phyloP scores from a whole-genome alignment of 305 asterid species.

The Withania somnifera region DNA sequence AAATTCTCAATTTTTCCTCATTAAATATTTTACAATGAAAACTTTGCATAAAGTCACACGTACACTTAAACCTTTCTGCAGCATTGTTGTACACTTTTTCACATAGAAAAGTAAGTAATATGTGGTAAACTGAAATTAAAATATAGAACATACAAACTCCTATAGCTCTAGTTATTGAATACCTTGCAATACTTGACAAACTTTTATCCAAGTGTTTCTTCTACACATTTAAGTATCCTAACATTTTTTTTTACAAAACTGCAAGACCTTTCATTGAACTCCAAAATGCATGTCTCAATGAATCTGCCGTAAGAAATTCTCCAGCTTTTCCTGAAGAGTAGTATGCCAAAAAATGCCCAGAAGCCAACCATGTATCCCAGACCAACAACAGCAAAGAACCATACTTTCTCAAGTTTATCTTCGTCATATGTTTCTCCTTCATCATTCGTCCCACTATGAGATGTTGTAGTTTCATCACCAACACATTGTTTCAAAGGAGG shows the following conservation, averaged over 20 bases:
- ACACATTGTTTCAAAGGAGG: conserved; percentile 11
- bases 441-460: not conserved
- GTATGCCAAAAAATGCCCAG: conserved; percentile 15
- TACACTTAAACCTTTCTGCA: not conserved
- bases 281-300: not conserved
- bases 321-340: conserved; percentile 13
- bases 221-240: not conserved
- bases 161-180: not conserved
- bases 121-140: not conserved
- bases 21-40: too few relatives aligned
- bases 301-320: conserved; percentile 11
- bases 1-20: too few relatives aligned
- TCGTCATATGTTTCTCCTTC: not conserved
- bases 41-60: too few relatives aligned
- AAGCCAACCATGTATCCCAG: conserved; percentile 14
- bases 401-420: conserved; percentile 1
- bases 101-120: not conserved
- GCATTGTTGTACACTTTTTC: too few relatives aligned
- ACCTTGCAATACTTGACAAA: not conserved
- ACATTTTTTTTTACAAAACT: not conserved
- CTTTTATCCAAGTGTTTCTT: not conserved
- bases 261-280: not conserved
- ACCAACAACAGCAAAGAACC: conserved; percentile 5
- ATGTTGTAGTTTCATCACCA: not conserved
- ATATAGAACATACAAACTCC: not conserved